phyloP scores from a whole-genome alignment of 345 rosid species.

The Eucalyptus marginata region DNA sequence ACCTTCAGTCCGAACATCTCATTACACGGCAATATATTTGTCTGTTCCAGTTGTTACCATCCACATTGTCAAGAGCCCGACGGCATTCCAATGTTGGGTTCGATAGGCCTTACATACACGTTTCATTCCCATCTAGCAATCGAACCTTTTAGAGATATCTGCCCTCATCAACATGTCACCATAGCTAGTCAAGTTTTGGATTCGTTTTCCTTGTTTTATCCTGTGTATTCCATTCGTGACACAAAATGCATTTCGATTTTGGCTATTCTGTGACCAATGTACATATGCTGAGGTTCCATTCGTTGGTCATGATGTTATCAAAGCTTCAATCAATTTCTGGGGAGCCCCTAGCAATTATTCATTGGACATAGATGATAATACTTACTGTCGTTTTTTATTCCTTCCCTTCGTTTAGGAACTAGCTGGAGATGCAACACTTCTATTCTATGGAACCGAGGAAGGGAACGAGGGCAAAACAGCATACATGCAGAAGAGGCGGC shows the following conservation, averaged over 20 bases:
- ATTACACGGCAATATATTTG: not conserved
- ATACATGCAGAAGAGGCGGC: conserved; percentile 54
- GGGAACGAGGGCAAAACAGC: conserved; percentile 79
- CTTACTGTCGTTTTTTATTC: not conserved
- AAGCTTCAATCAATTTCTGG: not conserved
- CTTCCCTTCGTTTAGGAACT: conserved; percentile 27
- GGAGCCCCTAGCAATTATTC: not conserved
- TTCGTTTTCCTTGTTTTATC: not conserved
- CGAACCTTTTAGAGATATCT: not conserved
- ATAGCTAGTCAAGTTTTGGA: not conserved
- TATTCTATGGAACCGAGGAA: conserved; percentile 88
- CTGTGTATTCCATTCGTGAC: not conserved
- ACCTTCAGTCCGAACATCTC: not conserved
- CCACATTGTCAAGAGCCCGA: not conserved
- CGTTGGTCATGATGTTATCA: not conserved
- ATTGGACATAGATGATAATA: rapidly evolving
- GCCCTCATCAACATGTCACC: not conserved
- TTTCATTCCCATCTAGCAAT: not conserved
- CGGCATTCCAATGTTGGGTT: not conserved
- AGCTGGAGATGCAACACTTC: conserved; percentile 78
- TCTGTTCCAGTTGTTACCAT: not conserved
- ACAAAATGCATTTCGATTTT: not conserved
- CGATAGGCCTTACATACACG: not conserved
- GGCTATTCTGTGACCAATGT: not conserved
- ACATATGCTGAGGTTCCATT: not conserved